phyloP scores from a whole-genome alignment of 129 eudicot genomes.

The Gnaphalium uliginosum region DNA sequence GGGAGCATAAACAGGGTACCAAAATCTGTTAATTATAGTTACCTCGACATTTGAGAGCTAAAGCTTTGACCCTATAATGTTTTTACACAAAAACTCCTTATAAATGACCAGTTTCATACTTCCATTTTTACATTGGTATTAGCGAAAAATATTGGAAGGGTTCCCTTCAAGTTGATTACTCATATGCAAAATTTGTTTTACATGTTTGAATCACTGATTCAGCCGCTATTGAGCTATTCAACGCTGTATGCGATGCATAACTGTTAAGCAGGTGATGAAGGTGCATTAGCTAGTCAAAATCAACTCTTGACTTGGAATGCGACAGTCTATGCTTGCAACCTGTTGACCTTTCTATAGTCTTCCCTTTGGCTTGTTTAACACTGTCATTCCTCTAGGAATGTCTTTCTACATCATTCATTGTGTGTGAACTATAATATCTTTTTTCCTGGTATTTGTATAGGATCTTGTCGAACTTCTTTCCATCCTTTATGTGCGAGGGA shows the following conservation, averaged over 20 bases:
- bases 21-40: not conserved
- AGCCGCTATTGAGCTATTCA: not conserved
- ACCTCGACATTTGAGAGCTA: not conserved
- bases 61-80: not conserved
- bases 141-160: not conserved
- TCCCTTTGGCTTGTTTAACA: slow-evolving; percentile 10
- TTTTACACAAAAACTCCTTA: not conserved
- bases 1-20: not conserved
- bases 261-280: not conserved
- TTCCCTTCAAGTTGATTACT: not conserved
- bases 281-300: not conserved
- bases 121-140: not conserved
- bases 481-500: slow-evolving; percentile 99
- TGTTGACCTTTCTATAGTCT: not conserved
- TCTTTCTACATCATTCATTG: slow-evolving; percentile 8
- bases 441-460: slow-evolving; percentile 45
- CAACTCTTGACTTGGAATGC: not conserved
- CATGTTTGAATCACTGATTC: not conserved
- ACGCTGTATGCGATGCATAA: not conserved
- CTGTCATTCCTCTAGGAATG: not conserved
- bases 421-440: slow-evolving; percentile 17
- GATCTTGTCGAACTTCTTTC: slow-evolving; percentile 92
- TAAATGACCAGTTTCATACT: not conserved
- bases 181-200: not conserved
- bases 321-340: not conserved